Base-by-base conservation (phyloP, 2,329 filamentous ascomycete species). In the Neonectria magnoliae region DNA sequence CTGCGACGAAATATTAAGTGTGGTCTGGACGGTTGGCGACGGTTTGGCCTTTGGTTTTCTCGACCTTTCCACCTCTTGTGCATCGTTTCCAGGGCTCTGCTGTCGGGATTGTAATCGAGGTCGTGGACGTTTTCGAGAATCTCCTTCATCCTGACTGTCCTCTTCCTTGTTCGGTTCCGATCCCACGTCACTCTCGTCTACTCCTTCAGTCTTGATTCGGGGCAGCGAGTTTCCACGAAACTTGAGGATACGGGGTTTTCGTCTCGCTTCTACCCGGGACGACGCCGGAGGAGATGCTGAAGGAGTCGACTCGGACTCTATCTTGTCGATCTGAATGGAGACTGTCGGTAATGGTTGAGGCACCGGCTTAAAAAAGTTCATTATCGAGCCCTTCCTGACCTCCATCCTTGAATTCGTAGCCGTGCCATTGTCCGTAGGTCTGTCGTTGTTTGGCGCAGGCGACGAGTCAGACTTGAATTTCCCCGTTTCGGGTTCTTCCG, bases 1-100 rank as follows among this genome's bases (percentile, higher is more conserved):
- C 27, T 79, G 76, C 1, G 77, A 74, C 0, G 81, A 82, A 2
- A 83, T 72, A 36, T 83, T 83, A n/a, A 83, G 75, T 1, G 81
- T 83, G 2, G 79, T 83, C 55, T 83, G 81, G 1, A 83, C 72
- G 1, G 70, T 66, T 2, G 76, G 59, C 1, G 67, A 50, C 8
- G 65, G n/a, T 42, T 73, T 77, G 4, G 31, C 27, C 27, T 71
- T 76, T 2, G 58, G 18, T 16, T 59, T 75, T 18, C 63, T 65
- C 29, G 57, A 25, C 18, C n/a, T 57, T 9, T 54, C 59, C 31
- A 16, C 52, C 1, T 27, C 50, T 27, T n/a, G 10, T 4, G 68
- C 55, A 9, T 66, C 55, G 1, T 63, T 67, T 2, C 45, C 14
- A 2, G 59, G 56, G 3, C 41, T 58, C 22, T 57, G 59, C 0